phyloP scores from a whole-genome alignment of 2,329 filamentous ascomycete genomes.

The Xylariaceae sp. region DNA sequence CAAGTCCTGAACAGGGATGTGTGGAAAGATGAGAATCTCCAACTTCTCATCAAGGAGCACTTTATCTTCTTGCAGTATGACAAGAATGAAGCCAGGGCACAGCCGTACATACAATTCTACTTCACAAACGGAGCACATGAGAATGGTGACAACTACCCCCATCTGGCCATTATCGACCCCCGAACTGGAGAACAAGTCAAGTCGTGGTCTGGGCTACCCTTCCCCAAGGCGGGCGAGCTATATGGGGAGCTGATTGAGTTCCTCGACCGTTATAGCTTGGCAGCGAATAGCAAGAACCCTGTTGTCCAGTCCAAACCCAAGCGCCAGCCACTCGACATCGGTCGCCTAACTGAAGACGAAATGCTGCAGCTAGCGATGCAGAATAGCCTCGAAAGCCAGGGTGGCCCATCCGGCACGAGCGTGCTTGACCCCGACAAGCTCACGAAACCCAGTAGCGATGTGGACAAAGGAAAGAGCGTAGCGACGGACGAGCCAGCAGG shows the following conservation, averaged over 20 bases:
- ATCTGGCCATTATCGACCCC: slow-evolving; percentile 93
- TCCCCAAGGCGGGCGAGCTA: slow-evolving; percentile 72
- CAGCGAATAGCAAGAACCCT: slow-evolving; percentile 83
- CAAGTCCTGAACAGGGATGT: slow-evolving; percentile 91
- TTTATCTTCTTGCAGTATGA: slow-evolving; percentile 95
- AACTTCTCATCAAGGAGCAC: slow-evolving; percentile 78
- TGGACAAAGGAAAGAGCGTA: slow-evolving; percentile 51
- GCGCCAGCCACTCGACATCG: slow-evolving; percentile 66
- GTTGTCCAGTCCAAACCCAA: slow-evolving; percentile 74
- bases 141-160: slow-evolving; percentile 84
- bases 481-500: slow-evolving; percentile 27
- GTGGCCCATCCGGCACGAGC: slow-evolving; percentile 41
- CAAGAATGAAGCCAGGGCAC: slow-evolving; percentile 73
- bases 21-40: slow-evolving; percentile 82
- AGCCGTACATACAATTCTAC: slow-evolving; percentile 86
- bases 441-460: slow-evolving; percentile 58
- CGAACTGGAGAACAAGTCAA: slow-evolving; percentile 96
- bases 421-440: slow-evolving; percentile 81
- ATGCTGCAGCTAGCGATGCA: slow-evolving; percentile 92
- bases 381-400: slow-evolving; percentile 68
- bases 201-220: slow-evolving; percentile 82
- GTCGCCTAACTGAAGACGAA: slow-evolving; percentile 92
- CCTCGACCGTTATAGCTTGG: slow-evolving; percentile 91
- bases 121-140: slow-evolving; percentile 66
- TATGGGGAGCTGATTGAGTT: slow-evolving; percentile 91